Evolutionary conservation across 1,284 basidiomycete genomes (phyloP).

Genomic region (Pseudozyma tsukubaensis): DNA sequence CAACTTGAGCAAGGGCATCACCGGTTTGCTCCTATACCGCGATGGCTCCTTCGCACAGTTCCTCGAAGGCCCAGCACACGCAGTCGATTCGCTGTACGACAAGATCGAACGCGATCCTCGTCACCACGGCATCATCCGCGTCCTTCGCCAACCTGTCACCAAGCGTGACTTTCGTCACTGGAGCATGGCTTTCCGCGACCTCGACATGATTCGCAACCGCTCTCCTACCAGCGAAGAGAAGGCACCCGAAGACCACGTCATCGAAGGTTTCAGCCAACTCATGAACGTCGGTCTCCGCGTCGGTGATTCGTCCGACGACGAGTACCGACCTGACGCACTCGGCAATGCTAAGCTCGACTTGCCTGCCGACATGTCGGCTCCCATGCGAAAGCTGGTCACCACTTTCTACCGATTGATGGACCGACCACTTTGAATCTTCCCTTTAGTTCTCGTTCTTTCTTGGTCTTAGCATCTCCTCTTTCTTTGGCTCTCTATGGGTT

Average conservation of each 20-base stretch:
- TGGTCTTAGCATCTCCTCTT: background rate
- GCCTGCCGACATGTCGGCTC: slow-evolving; percentile 36
- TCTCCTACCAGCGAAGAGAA: slow-evolving; percentile 7
- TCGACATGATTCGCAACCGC: slow-evolving; percentile 33
- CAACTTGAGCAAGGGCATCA: slow-evolving; percentile 39
- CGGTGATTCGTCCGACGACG: slow-evolving; percentile 31
- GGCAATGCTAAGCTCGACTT: slow-evolving; percentile 38
- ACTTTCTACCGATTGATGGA: slow-evolving; percentile 48
- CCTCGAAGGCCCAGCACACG: slow-evolving; percentile 41
- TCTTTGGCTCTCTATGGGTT: background rate
- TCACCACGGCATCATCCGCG: slow-evolving; percentile 39
- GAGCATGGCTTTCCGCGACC: slow-evolving; percentile 52
- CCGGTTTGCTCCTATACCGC: slow-evolving; percentile 44
- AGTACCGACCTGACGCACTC: slow-evolving; percentile 32
- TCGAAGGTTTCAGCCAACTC: slow-evolving; percentile 43
- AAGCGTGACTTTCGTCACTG: slow-evolving; percentile 50
- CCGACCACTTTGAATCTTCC: slow-evolving; percentile 23
- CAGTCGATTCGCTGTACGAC: slow-evolving; percentile 37
- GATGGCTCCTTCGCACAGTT: slow-evolving; percentile 54
- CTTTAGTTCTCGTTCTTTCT: background rate
- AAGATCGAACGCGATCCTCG: slow-evolving; percentile 43
- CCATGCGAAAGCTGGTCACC: slow-evolving; percentile 43
- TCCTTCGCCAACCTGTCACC: slow-evolving; percentile 24
- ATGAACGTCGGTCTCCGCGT: slow-evolving; percentile 44
- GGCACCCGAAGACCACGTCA: slow-evolving; percentile 23